Evolutionary conservation across 306 rosid species (phyloP), one percentile per base, ranked within the genome.

Genomic region (Biancaea sappan): DNA sequence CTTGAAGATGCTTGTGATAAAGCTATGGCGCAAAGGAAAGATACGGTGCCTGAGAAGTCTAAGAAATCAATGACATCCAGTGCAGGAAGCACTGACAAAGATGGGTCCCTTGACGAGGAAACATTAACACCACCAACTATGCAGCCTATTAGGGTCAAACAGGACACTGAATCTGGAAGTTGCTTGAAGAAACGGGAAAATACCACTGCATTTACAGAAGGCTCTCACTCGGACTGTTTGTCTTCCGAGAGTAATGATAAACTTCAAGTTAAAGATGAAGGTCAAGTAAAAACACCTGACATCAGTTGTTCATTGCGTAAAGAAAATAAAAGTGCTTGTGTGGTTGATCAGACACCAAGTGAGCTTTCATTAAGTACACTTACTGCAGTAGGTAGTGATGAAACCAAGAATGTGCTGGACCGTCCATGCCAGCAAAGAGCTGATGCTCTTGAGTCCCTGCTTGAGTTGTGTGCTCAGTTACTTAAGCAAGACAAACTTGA

Each of bases 401-500:
- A 75, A 73, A 60, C 79, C 60, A 84, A 80, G 82, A 74, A 38
- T 24, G 69, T 61, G 43, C 77, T 79, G 76, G 86, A 80, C 51
- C 75, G 67, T 72, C 88, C 88, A 2, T 63, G 88, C 60, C 94
- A 88, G 86, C 86, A 75, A 82, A 90, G 96, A 81, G 98, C 98
- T 1, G 89, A 88, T 72, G 98, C 98, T 12, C 81, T 92, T 4
- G 98, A 92, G 82, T 88, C 98, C 56, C 86, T 92, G 65, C 94
- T 92, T 2, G 98, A 92, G 87, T 73, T 92, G 59, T 92, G 98
- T 57, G 96, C 98, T 5, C 86, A 86, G 83, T 86, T 92, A 69
- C 88, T 92, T 5, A 90, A 90, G 88, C 98, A 92, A 81, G 96
- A 90, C 67, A 92, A 92, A 68, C 88, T 90, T 21, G 98, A 86